Conservation (phyloP, 139 green algal genomes). For the Micractinium sp. region DNA sequence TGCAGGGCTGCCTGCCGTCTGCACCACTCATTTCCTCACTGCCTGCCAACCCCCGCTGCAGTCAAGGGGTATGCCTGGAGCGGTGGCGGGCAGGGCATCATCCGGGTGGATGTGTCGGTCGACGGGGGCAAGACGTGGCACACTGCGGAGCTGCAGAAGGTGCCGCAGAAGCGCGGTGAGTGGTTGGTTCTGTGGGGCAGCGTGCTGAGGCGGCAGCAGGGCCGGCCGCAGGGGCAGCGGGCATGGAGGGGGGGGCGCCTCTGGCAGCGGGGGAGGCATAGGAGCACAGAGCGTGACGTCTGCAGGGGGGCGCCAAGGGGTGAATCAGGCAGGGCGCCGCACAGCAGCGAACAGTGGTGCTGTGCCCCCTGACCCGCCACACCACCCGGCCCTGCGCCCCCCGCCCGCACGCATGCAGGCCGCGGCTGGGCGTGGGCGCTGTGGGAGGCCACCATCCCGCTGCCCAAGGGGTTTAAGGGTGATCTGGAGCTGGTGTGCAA, state of each 20-base stretch:
- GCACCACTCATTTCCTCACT: neutral
- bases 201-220: neutral
- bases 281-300: neutral
- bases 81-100: conserved; percentile 79
- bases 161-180: conserved; percentile 30
- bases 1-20: no score
- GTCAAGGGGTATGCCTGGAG: conserved; percentile 82
- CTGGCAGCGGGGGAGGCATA: neutral
- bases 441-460: conserved; percentile 65
- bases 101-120: conserved; percentile 83
- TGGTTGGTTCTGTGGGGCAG: neutral
- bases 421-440: conserved; percentile 81
- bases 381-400: neutral
- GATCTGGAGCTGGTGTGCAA: conserved; percentile 57
- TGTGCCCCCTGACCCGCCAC: neutral
- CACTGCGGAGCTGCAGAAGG: conserved; percentile 44
- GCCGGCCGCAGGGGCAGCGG: neutral
- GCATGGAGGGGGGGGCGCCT: neutral
- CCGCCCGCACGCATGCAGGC: neutral
- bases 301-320: neutral
- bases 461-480: conserved; percentile 57
- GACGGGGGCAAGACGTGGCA: conserved; percentile 84
- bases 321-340: no score
- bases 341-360: no score
- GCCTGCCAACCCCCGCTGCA: neutral